These are phyloP conservation scores for Teunomyces aglyptinius DNA, from an alignment of 805 yeast species.

Conservation along the genomic window DNA sequence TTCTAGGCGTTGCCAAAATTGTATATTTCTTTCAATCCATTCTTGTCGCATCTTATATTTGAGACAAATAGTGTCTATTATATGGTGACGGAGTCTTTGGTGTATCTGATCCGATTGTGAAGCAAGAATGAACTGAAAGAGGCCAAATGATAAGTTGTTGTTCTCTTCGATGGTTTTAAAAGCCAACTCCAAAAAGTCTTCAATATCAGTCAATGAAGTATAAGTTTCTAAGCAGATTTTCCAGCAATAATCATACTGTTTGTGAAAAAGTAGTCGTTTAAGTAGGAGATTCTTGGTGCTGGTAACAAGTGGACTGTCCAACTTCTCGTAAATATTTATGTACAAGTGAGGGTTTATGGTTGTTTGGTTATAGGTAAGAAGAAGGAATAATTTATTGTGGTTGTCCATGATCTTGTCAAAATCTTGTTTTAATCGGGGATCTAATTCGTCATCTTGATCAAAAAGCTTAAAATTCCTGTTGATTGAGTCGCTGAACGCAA, in stretches of 20 bases:
- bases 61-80: slow-evolving; percentile 12
- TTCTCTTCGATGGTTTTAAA: slow-evolving; percentile 15
- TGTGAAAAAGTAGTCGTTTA: slow-evolving; percentile 31
- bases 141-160: slow-evolving; percentile 23
- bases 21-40: slow-evolving; percentile 6
- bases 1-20: slow-evolving; percentile 5
- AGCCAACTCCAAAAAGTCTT: slow-evolving; percentile 32
- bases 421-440: slow-evolving; percentile 15
- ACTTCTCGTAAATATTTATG: slow-evolving; percentile 15
- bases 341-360: slow-evolving; percentile 30
- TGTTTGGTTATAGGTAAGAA: slow-evolving; percentile 32
- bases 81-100: slow-evolving; percentile 11
- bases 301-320: slow-evolving; percentile 18
- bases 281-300: slow-evolving; percentile 21
- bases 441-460: slow-evolving; percentile 3
- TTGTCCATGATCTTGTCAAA: slow-evolving; percentile 26
- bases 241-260: slow-evolving; percentile 32
- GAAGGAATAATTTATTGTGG: slow-evolving; percentile 26
- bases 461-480: slow-evolving; percentile 6
- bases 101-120: slow-evolving; percentile 11
- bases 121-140: slow-evolving; percentile 24
- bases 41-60: slow-evolving; percentile 7
- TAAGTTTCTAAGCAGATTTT: slow-evolving; percentile 21
- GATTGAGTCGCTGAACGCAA: slow-evolving; percentile 9
- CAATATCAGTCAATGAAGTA: slow-evolving; percentile 34